Evolutionary conservation across 2,329 filamentous ascomycete species (phyloP).

Genomic region (Lachnellula hyalina): DNA sequence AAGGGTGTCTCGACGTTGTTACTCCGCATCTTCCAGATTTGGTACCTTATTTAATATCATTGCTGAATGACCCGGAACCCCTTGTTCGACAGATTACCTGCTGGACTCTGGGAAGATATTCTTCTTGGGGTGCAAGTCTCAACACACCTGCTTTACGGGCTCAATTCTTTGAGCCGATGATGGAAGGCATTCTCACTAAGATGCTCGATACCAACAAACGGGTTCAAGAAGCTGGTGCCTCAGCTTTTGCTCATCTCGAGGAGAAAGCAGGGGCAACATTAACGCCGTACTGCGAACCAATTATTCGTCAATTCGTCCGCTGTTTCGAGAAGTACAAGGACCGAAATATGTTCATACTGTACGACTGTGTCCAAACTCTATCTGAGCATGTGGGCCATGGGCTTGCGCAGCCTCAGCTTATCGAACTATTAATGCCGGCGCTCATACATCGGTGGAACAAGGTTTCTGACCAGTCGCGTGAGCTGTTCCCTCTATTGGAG

Average conservation of each 20-base stretch:
- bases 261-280: slow-evolving; percentile 82
- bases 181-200: slow-evolving; percentile 88
- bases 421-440: slow-evolving; percentile 84
- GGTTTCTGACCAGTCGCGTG: slow-evolving; percentile 81
- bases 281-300: slow-evolving; percentile 80
- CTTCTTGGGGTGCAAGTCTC: slow-evolving; percentile 81
- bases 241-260: slow-evolving; percentile 91
- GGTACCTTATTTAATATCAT: slow-evolving; percentile 81
- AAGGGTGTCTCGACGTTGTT: slow-evolving; percentile 87
- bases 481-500: slow-evolving; percentile 92
- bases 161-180: slow-evolving; percentile 87
- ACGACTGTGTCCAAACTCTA: slow-evolving; percentile 96
- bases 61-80: slow-evolving; percentile 79
- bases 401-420: slow-evolving; percentile 74
- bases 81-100: slow-evolving; percentile 96
- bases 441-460: slow-evolving; percentile 83
- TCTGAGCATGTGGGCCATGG: slow-evolving; percentile 84
- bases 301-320: slow-evolving; percentile 83
- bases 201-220: slow-evolving; percentile 98
- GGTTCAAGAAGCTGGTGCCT: slow-evolving; percentile 93
- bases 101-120: slow-evolving; percentile 94
- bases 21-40: slow-evolving; percentile 86
- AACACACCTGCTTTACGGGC: slow-evolving; percentile 61
- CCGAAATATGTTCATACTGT: slow-evolving; percentile 97
- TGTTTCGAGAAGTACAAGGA: slow-evolving; percentile 98